Conservation (phyloP, 129 eudicot genomes). For the Flaveria trinervia region DNA sequence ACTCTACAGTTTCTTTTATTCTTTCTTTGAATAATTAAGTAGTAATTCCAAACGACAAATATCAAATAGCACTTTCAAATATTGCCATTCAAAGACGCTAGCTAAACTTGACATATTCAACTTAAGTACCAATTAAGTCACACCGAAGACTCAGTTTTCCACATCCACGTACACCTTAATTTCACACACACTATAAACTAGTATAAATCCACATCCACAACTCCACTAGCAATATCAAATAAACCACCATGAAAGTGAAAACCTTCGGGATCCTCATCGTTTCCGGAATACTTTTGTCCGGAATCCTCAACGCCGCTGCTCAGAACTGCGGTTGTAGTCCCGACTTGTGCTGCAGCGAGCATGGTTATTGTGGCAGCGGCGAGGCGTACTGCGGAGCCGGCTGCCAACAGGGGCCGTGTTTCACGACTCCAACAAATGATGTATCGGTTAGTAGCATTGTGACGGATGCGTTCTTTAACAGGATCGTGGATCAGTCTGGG, state of each 20-base stretch:
- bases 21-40: too few relatives aligned
- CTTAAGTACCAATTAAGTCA: neutral
- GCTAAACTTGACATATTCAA: neutral
- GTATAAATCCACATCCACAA: conserved; percentile 5
- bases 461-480: conserved; percentile 41
- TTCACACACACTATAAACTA: neutral
- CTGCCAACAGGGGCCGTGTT: conserved; percentile 40
- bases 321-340: conserved; percentile 40
- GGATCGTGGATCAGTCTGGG: conserved; percentile 30
- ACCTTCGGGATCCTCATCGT: conserved; percentile 15
- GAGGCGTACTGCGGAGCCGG: conserved; percentile 35
- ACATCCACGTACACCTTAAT: neutral
- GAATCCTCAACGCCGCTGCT: conserved; percentile 15
- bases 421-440: conserved; percentile 28
- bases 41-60: too few relatives aligned
- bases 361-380: conserved; percentile 33
- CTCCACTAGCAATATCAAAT: neutral
- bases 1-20: too few relatives aligned
- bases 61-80: neutral
- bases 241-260: conserved; percentile 32
- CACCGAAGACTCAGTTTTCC: neutral
- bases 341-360: conserved; percentile 35
- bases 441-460: conserved; percentile 37
- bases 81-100: neutral
- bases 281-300: conserved; percentile 13